Evolutionary conservation across 805 yeast species (phyloP).

Genomic region (Yarrowia deformans): DNA sequence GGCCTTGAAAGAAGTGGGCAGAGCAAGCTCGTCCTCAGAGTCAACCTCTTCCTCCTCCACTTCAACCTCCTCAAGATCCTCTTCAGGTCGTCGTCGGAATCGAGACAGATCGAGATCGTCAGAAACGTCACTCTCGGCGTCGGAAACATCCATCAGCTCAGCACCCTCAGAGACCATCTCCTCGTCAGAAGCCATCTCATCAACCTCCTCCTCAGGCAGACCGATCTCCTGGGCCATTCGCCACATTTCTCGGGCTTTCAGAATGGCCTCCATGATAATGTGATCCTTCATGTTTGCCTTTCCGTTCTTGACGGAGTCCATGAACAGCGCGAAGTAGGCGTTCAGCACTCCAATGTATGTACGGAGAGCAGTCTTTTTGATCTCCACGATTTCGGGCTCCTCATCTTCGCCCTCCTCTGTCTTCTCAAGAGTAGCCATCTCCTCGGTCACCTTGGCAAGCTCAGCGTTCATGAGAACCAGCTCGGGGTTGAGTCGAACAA

Average conservation of each 20-base stretch:
- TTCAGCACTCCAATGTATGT: constrained; percentile 81
- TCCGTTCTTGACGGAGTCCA: constrained; percentile 61
- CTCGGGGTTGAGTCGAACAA: constrained; percentile 79
- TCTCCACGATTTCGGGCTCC: constrained; percentile 43
- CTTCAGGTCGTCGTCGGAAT: constrained; percentile 40
- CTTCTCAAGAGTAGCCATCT: constrained; percentile 43
- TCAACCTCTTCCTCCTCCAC: constrained; percentile 37
- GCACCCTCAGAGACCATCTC: constrained; percentile 43
- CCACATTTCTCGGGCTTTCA: constrained; percentile 87
- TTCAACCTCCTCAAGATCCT: constrained; percentile 11
- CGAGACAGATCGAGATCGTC: constrained; percentile 39
- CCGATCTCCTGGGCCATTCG: constrained; percentile 70
- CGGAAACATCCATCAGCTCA: constrained; percentile 43
- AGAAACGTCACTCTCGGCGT: constrained; percentile 43
- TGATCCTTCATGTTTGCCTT: constrained; percentile 79
- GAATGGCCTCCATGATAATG: constrained; percentile 85
- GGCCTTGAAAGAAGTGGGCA: constrained; percentile 54
- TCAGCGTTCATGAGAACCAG: constrained; percentile 79
- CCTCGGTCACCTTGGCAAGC: constrained; percentile 53
- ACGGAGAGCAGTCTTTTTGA: constrained; percentile 73
- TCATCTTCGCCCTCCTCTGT: constrained; percentile 36
- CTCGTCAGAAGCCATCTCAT: constrained; percentile 33
- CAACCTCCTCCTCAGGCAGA: constrained; percentile 49
- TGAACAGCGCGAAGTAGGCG: constrained; percentile 78
- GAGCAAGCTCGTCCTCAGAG: constrained; percentile 59